Evolutionary conservation across 495 filamentous ascomycete species (phyloP).

Genomic region (Penicillium mononematosum): DNA sequence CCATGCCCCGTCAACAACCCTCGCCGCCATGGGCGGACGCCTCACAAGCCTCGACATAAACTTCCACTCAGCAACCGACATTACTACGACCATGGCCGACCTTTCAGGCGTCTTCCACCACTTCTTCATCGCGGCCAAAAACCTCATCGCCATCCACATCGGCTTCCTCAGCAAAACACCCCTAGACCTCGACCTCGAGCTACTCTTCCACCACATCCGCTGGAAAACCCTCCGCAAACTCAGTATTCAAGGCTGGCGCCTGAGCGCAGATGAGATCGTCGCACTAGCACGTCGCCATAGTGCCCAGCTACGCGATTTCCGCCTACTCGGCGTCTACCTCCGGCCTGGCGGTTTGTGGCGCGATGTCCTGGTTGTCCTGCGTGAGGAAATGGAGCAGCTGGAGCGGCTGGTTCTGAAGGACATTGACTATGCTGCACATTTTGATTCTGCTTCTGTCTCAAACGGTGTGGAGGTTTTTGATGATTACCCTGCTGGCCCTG

Average conservation of each 20-base stretch:
- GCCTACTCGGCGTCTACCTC: constrained; percentile 58
- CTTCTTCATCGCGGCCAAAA: constrained; percentile 58
- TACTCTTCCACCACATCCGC: constrained; percentile 60
- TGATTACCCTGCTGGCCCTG: background rate
- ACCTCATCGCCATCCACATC: constrained; percentile 64
- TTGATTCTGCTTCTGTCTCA: constrained; percentile 41
- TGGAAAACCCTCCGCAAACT: constrained; percentile 63
- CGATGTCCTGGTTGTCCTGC: constrained; percentile 56
- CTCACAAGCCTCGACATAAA: constrained; percentile 59
- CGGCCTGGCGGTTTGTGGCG: constrained; percentile 59
- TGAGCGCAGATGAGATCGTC: constrained; percentile 60
- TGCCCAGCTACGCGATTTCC: constrained; percentile 54
- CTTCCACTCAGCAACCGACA: constrained; percentile 56
- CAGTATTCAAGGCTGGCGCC: constrained; percentile 63
- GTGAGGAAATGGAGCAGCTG: constrained; percentile 56
- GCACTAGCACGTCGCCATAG: constrained; percentile 55
- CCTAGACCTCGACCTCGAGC: constrained; percentile 54
- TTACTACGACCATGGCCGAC: constrained; percentile 53
- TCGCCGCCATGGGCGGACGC: constrained; percentile 53
- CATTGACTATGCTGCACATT: constrained; percentile 59
- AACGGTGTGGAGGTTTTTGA: constrained; percentile 30
- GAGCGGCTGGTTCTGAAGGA: constrained; percentile 60
- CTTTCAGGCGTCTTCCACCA: constrained; percentile 55
- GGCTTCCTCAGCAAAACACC: constrained; percentile 60
- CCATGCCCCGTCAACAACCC: constrained; percentile 41